Base-by-base conservation (phyloP, 2,329 filamentous ascomycete genomes). In the Geosmithia morbida region DNA sequence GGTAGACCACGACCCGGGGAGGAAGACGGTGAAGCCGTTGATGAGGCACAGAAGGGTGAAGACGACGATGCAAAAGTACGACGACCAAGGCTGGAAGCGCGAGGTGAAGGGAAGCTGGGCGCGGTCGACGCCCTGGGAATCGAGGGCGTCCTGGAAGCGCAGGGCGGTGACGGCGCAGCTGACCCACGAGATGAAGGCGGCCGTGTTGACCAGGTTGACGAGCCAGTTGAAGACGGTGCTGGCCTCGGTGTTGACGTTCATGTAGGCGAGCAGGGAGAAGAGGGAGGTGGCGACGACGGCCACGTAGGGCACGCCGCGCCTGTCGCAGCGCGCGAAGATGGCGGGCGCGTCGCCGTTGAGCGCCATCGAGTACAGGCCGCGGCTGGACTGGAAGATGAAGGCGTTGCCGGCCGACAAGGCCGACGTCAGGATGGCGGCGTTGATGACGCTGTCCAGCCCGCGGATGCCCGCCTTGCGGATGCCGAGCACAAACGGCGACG, bases 371-470 rank as follows among this genome's bases (percentile, higher is more conserved):
- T 77, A 79, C n/a, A 81, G 66, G 11, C 77, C 59, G 18, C 77
- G 63, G 0, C 74, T 70, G 0, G 73, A 75, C 1, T 73, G 72
- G 53, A 77, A 80, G 1, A 80, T 60, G 16, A 72, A 74, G 48
- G 77, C 72, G 53, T 80, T 81, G 6, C 72, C 75, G 0, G 77
- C 76, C 3, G 71, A 75, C 47, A 78, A 40, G 11, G 48, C 45
- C 14, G 48, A 44, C n/a, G 42, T 44, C 14, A 49, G 17, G 16
- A 81, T 71, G 7, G 77, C 70, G 2, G 72, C 77, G 59, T 85
- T 85, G 68, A 85, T 79, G 51, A 85, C 74, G 19, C 70, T 72
- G 20, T 79, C 78, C 14, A 85, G 69, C 2, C 72, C 73, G 2
- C 60, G 57, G 43, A 86, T 75, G 43, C 77, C 76, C 7, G 79